These are phyloP conservation scores for Hymenoscyphus occultus DNA, from an alignment of 2,329 filamentous ascomycete species.

Conservation along the genomic window DNA sequence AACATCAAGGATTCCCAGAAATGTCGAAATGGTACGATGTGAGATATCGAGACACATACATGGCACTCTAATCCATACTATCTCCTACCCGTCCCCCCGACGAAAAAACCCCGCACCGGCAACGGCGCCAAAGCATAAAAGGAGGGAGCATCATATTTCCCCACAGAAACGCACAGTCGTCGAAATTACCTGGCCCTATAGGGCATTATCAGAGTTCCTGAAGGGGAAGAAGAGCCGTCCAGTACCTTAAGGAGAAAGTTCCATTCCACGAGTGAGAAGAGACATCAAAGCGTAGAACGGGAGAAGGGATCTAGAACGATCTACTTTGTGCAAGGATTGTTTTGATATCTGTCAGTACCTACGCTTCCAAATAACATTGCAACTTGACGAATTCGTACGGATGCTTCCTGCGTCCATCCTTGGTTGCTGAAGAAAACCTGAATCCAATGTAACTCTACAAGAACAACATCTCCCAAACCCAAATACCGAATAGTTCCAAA, in stretches of 20 bases:
- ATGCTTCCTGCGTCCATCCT: too few relatives aligned
- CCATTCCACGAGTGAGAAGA: background rate
- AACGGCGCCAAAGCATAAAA: slow-evolving; percentile 4
- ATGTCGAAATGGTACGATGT: background rate
- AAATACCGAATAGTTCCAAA: background rate
- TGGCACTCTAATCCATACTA: background rate
- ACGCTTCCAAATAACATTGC: background rate
- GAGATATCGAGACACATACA: too few relatives aligned
- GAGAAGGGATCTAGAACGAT: background rate
- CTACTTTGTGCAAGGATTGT: background rate
- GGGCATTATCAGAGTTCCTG: background rate
- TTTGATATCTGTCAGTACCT: background rate
- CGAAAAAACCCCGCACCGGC: background rate
- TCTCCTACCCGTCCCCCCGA: background rate
- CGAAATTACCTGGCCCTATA: background rate
- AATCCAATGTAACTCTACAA: too few relatives aligned
- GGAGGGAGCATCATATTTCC: background rate
- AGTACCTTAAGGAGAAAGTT: background rate
- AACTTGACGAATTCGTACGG: background rate
- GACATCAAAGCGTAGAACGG: background rate
- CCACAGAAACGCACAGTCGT: background rate
- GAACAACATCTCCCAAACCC: too few relatives aligned
- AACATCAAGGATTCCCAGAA: background rate
- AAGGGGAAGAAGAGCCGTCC: background rate
- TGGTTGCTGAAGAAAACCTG: too few relatives aligned